Evolutionary conservation across 176 grass and related monocot species (phyloP), one percentile per base, ranked within the genome.

Genomic region (Miscanthus lutarioriparius): DNA sequence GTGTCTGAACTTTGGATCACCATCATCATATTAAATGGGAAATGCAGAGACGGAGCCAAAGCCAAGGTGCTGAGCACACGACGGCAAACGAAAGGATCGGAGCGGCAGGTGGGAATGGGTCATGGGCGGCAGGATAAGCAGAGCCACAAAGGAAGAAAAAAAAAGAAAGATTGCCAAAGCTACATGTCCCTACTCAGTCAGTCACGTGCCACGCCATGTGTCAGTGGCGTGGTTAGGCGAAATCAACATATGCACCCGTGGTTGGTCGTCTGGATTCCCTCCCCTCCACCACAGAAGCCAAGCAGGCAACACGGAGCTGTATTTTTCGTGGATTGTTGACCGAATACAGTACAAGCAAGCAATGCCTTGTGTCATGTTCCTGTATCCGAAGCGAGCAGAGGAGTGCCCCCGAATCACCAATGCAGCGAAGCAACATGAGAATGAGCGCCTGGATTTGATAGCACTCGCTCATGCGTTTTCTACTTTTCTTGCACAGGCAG

Each of bases 121-220:
- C 49, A 7, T 53, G 49, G 16, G 49, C 5, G 17, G 17, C 49
- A 53, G 49, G 49, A 19, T 53, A 20, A 53, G 49, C 49, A 20
- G 6, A 53, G 5, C 17, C 12, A 40, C 1, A 17, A 49, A 49
- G 47, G 4, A 17, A 17, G 1, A 5, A 4, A 15, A 6, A 17
- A 6, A 39, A 39, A 19, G 6, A 70, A 40, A 41, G 4, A 20
- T 53, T 49, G 47, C 47, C 48, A 45, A 72, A 72, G 40, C 70
- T 4, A 25, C n/a, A 61, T 61, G 38, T 61, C 58, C n/a, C 4
- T 25, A 4, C 39, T 26, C 38, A 10, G 6, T 26, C 20, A 20
- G 39, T 70, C 86, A 82, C 79, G 48, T 77, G 79, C 14, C 32
- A 25, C 12, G 48, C 30, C 86, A 64, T 43, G 86, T 82, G 79